Conservation (phyloP, 2,329 filamentous ascomycete species). For the Stemphylium lycopersici region DNA sequence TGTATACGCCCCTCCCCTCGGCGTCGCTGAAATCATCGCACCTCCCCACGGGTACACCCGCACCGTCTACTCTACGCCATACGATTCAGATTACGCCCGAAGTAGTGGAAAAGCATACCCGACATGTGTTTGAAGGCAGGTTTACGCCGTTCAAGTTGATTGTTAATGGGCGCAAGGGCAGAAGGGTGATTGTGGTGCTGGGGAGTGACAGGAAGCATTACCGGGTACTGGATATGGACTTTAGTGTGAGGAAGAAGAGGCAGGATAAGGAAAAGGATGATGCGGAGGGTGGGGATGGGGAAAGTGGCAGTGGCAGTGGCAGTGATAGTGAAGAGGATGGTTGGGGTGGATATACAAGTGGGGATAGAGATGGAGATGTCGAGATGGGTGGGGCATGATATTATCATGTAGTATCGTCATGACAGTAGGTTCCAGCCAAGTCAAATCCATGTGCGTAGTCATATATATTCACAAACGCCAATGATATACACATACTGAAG, state of each 20-base stretch:
- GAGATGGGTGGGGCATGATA: slow-evolving; percentile 21
- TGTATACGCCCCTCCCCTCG: slow-evolving; percentile 15
- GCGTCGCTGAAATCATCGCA: slow-evolving; percentile 11
- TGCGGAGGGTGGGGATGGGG: neutral
- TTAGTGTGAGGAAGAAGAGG: slow-evolving; percentile 37
- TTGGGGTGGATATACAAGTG: slow-evolving; percentile 4
- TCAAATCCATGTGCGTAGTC: neutral
- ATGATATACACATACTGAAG: neutral
- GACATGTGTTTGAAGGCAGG: slow-evolving; percentile 56
- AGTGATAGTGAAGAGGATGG: slow-evolving; percentile 18
- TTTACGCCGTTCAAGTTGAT: slow-evolving; percentile 59
- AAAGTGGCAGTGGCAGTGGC: slow-evolving; percentile 3
- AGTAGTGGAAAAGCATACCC: slow-evolving; percentile 35
- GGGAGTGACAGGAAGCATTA: slow-evolving; percentile 61
- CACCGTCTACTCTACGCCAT: neutral
- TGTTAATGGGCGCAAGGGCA: slow-evolving; percentile 62
- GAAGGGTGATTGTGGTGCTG: slow-evolving; percentile 61
- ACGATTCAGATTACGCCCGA: slow-evolving; percentile 10
- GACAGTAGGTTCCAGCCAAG: neutral
- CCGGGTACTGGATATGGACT: slow-evolving; percentile 62
- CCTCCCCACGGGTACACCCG: neutral
- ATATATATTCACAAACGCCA: neutral
- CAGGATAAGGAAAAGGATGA: slow-evolving; percentile 14
- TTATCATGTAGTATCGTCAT: neutral
- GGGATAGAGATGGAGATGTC: slow-evolving; percentile 25